Evolutionary conservation across 2,329 filamentous ascomycete genomes (phyloP), one percentile per base, ranked within the genome.

Genomic region (Aurifilum marmelostoma): DNA sequence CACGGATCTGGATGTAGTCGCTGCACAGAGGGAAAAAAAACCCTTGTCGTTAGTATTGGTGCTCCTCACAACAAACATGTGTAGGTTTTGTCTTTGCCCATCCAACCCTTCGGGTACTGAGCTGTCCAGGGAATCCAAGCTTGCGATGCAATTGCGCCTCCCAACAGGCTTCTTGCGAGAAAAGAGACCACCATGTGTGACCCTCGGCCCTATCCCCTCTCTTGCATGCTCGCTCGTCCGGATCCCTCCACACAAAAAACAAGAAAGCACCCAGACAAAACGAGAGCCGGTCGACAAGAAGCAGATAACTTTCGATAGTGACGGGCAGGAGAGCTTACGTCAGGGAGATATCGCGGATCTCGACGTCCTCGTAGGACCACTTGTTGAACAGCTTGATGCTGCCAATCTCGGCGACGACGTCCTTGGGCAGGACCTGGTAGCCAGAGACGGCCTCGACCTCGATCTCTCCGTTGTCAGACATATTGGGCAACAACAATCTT

Each of bases 1-100:
- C 91, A 84, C 96, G 94, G 89, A 99, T 97, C 87, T 97, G 96
- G 84, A 99, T 96, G 90, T 99, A 99, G 85, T 99, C 96, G 88
- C 96, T 99, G 77, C 65, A 34, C 4, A 79, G 72, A 73, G 69
- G 71, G 73, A 65, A 70, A 71, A 62, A n/a, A n/a, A n/a, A n/a
- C n/a, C n/a, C 65, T 43, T 18, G 18, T 37, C 27, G 74, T 83
- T 80, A 82, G 80, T 74, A 72, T 71, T 69, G 59, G 29, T 54
- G 65, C 71, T 73, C 63, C 27, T 69, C 71, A 67, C 70, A 63
- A 24, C n/a, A 1, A 18, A 41, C 8, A 21, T 61, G 14, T 43
- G 58, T 9, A 60, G 16, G 12, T 43, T 0, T 27, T 62, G 0
- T 62, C 37, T 29, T 24, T 43, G 34, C 11, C 32, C 24, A n/a